Evolutionary conservation across 179 eudicot species (phyloP).

Genomic region (Gypsophila paniculata): DNA sequence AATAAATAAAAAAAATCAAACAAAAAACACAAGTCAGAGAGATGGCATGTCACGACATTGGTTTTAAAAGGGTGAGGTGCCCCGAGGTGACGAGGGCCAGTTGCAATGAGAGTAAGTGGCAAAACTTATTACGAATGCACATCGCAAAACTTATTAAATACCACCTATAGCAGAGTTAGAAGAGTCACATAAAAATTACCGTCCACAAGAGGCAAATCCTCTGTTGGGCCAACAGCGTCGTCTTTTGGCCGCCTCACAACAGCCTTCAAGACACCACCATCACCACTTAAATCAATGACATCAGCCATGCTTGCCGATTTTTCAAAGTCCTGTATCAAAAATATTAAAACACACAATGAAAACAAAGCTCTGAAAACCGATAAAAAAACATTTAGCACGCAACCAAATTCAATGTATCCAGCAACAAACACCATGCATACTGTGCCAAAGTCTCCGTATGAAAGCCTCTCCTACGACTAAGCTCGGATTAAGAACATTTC

Average conservation of each 20-base stretch:
- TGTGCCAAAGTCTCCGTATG: neutral
- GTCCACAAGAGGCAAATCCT: slow-evolving; percentile 76
- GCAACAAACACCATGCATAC: neutral
- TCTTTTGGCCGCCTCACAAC: slow-evolving; percentile 66
- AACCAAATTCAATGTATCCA: neutral
- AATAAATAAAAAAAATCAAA: neutral
- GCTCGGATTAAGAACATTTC: neutral
- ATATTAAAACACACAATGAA: neutral
- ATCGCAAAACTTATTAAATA: neutral
- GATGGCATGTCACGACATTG: neutral
- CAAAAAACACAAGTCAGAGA: neutral
- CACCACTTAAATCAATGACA: slow-evolving; percentile 71
- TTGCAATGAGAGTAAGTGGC: no score
- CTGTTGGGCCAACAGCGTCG: slow-evolving; percentile 73
- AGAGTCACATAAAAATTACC: slow-evolving; percentile 37
- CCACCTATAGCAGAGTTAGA: no score
- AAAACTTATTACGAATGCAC: no score
- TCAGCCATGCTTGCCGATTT: slow-evolving; percentile 49
- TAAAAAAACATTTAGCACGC: neutral
- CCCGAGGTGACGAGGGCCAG: no score
- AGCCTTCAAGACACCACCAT: slow-evolving; percentile 85
- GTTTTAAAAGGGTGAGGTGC: no score
- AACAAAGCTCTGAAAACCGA: neutral
- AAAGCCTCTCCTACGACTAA: neutral
- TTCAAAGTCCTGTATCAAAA: slow-evolving; percentile 31